Conservation (phyloP, 2,329 filamentous ascomycete species). For the Cryphonectria parasitica region DNA sequence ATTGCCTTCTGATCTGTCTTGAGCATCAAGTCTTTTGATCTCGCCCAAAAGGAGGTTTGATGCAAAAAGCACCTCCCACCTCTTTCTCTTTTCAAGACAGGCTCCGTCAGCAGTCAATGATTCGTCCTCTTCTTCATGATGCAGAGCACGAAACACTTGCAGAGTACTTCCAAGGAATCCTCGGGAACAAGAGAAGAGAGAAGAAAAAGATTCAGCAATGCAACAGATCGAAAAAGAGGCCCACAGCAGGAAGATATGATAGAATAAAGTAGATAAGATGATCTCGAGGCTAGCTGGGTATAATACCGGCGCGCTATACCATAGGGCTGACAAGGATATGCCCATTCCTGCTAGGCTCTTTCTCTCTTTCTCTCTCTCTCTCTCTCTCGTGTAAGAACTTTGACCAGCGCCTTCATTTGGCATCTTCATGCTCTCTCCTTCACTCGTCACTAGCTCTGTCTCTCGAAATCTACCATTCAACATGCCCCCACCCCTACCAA, state of each 20-base stretch:
- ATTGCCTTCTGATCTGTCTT: not conserved
- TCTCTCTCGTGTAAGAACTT: not conserved
- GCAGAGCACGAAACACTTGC: not conserved
- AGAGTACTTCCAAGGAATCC: too few species aligned
- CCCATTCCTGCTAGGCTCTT: not conserved
- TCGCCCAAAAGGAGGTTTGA: not conserved
- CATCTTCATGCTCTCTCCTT: conserved; percentile 20
- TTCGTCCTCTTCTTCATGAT: too few species aligned
- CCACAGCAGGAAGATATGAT: not conserved
- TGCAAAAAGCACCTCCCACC: not conserved
- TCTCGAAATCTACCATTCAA: too few species aligned
- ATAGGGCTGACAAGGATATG: conserved; percentile 16
- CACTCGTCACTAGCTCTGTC: not conserved
- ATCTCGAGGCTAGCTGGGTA: not conserved
- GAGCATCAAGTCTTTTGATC: not conserved
- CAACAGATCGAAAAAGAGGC: not conserved
- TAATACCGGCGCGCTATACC: conserved; percentile 17
- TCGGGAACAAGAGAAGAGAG: not conserved
- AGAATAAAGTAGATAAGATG: not conserved
- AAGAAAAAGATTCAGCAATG: not conserved
- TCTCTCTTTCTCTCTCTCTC: not conserved
- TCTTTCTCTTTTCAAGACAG: too few species aligned
- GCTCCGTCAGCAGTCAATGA: too few species aligned
- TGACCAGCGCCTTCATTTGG: conserved; percentile 25
- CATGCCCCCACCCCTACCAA: too few species aligned